Conservation (phyloP, 441 rosid species). For the Populus tomentosa region DNA sequence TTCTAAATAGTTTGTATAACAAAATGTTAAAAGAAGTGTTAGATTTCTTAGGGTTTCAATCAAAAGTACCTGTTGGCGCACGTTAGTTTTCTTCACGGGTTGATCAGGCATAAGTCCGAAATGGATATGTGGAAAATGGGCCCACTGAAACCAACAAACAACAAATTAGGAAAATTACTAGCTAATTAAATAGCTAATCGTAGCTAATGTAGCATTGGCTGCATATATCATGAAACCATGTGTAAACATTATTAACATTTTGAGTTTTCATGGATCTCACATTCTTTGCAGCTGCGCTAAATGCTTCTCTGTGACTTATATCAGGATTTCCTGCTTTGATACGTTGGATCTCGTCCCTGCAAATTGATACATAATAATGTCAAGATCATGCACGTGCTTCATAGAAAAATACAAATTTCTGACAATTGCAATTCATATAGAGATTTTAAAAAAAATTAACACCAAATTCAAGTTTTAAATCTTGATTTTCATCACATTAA, state of each 20-base stretch:
- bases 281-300: conserved; percentile 97
- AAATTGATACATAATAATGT: conserved; percentile 13
- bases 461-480: neutral
- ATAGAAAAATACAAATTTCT: neutral
- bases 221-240: conserved; percentile 11
- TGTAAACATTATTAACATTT: neutral
- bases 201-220: neutral
- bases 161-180: neutral
- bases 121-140: conserved; percentile 98
- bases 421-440: neutral
- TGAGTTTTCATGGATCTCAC: conserved; percentile 40
- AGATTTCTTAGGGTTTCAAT: conserved; percentile 17
- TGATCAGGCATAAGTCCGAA: conserved; percentile 98
- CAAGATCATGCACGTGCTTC: conserved; percentile 14
- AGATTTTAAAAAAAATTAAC: neutral
- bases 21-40: neutral
- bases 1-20: neutral
- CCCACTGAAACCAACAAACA: conserved; percentile 59
- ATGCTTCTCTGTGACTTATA: conserved; percentile 96
- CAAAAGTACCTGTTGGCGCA: conserved; percentile 64
- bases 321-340: conserved; percentile 96
- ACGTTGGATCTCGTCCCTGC: conserved; percentile 97
- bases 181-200: neutral
- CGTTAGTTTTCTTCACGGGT: conserved; percentile 84
- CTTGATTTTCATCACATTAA: neutral